These are phyloP conservation scores for Drosera spatulata DNA, from an alignment of 179 eudicot genomes.

Conservation along the genomic window DNA sequence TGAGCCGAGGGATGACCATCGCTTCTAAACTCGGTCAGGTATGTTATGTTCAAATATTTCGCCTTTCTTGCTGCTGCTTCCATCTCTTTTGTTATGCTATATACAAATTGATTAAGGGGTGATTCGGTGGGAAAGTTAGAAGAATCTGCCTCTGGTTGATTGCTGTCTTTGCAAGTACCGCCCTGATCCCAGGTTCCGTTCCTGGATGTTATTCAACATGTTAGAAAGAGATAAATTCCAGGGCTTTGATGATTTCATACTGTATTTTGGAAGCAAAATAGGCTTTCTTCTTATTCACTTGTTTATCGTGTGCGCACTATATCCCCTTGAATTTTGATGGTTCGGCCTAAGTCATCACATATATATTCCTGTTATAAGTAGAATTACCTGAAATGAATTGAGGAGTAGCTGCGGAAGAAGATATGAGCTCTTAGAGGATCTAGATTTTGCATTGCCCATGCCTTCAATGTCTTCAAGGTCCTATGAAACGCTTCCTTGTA, in stretches of 20 bases:
- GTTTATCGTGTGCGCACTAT: too few species aligned
- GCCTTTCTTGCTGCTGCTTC: slow-evolving; percentile 20
- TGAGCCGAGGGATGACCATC: slow-evolving; percentile 79
- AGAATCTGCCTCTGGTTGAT: slow-evolving; percentile 36
- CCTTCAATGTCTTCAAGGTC: slow-evolving; percentile 50
- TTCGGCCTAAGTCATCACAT: too few species aligned
- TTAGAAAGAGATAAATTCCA: too few species aligned
- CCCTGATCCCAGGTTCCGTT: slow-evolving; percentile 62
- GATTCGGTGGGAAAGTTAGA: slow-evolving; percentile 29
- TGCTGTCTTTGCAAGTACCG: slow-evolving; percentile 46
- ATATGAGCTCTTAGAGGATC: slow-evolving; percentile 34
- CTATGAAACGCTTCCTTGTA: slow-evolving; percentile 60
- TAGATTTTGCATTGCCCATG: slow-evolving; percentile 44
- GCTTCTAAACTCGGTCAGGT: slow-evolving; percentile 45
- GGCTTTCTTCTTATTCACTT: too few species aligned
- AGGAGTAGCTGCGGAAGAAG: slow-evolving; percentile 71
- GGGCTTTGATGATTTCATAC: too few species aligned
- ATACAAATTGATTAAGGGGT: slow-evolving; percentile 25
- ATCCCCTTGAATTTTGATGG: too few species aligned
- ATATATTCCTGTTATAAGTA: neutral
- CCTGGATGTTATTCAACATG: slow-evolving; percentile 17
- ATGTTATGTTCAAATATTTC: slow-evolving; percentile 38
- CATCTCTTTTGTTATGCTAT: slow-evolving; percentile 27
- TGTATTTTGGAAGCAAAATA: too few species aligned
- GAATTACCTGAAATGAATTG: slow-evolving; percentile 66